Evolutionary conservation across 192 early-diverging fungal species (phyloP), one percentile per base, ranked within the genome.

Genomic region (Haplosporangium gracile): DNA sequence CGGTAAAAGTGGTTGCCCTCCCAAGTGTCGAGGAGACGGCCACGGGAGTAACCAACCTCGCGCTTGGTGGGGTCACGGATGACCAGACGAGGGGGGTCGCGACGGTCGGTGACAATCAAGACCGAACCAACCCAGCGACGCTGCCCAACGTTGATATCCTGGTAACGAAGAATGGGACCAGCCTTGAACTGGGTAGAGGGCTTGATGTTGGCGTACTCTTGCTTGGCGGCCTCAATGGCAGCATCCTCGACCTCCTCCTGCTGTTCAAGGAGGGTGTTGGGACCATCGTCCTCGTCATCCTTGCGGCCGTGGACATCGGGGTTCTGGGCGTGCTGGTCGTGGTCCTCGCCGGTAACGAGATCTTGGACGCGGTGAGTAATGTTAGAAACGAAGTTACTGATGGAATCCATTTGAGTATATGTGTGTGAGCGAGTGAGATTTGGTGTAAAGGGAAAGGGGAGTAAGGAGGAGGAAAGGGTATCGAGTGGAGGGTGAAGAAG

Each of bases 121-220:
- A 87, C 90, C 68, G 91, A 92, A 81, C 93, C 93, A 43, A 68
- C 75, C 91, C 91, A 93, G 55, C 82, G 90, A 49, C 89, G 89
- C 36, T 88, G 79, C 29, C 79, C 77, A 74, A 93, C 87, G 76
- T 90, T 82, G 40, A 91, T 91, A 68, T 93, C 88, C 39, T 91
- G 90, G 77, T 89, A 90, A 78, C 89, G 90, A 38, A 93, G 88
- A 13, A 91, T 78, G 1, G 93, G 93, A 3, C 93, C 93, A 16
- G 82, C 57, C 84, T 86, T 86, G 84, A 86, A 86, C 65, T 86
- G 84, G 32, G 84, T 0, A 9, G 84, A 73, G 51, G 84, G 84
- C 75, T 77, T 76, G 77, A 86, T 86, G 79, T 63, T 60, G 32
- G 39, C 71, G 84, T 86, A 86, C 42, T 86, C 84, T 77, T 86